Evolutionary conservation across 352 stramenopile species (phyloP).

Genomic region (Globisporangium acanthophoron): DNA sequence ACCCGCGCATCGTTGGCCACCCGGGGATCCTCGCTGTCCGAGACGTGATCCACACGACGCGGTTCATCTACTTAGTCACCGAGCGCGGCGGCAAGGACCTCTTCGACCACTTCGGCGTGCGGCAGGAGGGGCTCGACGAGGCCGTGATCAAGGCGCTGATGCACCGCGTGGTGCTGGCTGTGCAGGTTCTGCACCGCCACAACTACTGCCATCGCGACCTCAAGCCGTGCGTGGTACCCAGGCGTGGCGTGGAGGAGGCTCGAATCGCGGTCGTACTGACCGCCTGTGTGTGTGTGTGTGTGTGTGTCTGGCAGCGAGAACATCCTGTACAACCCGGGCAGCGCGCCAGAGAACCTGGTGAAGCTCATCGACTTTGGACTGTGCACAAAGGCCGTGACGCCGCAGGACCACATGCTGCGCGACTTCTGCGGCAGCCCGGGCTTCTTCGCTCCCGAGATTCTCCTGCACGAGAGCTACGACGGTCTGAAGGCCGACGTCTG

Average conservation of each 20-base stretch:
- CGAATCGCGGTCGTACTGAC: not conserved
- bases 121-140: conserved; percentile 40
- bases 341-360: conserved; percentile 22
- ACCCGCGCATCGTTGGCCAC: conserved; percentile 42
- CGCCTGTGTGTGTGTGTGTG: not conserved
- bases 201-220: conserved; percentile 78
- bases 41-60: conserved; percentile 75
- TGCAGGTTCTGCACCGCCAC: conserved; percentile 52
- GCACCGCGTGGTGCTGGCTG: conserved; percentile 35
- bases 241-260: not conserved
- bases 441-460: conserved; percentile 85
- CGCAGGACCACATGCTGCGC: conserved; percentile 31
- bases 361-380: conserved; percentile 85
- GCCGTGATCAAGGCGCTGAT: conserved; percentile 36
- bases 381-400: conserved; percentile 38
- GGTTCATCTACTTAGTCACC: conserved; percentile 81
- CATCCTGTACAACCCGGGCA: conserved; percentile 45
- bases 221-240: conserved; percentile 40
- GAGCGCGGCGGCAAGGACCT: conserved; percentile 79
- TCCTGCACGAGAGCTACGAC: conserved; percentile 59
- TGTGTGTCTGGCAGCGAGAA: conserved; percentile 41
- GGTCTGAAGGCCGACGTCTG: conserved; percentile 78
- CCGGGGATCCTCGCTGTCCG: conserved; percentile 54
- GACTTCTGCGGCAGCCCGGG: conserved; percentile 81
- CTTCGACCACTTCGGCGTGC: conserved; percentile 73